Base-by-base conservation (phyloP, 345 rosid genomes). In the Gynandropsis gynandra region DNA sequence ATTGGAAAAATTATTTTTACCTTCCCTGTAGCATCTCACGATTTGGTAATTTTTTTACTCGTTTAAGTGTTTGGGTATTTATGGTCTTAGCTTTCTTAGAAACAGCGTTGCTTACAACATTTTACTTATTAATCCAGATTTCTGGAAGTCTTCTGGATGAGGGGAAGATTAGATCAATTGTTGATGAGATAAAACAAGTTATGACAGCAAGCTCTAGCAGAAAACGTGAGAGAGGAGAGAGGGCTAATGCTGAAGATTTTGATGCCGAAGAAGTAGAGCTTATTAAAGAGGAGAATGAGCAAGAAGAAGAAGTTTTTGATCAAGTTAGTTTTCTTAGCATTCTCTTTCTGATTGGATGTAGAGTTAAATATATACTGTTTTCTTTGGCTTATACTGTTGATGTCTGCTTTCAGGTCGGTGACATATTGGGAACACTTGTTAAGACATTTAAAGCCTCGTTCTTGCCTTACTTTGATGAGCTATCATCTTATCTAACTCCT, bases 301-400 rank as follows among this genome's bases (percentile, higher is more conserved):
- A 85, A 60, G 99, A 93, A 76, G 99, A 93, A 69, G 99, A 93
- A 70, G 94, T 93, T 64, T 88, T 93, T 72, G 99, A 93, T 64
- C 99, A 93, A 75, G 99, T 93, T 46, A 69, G 89, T 73, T 41
- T 68, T 70, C 35, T 29, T 16, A 29, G 58, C 36, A 32, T 35
- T 5, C 27, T 40, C 55, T 53, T 59, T 19, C 32, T 8, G 16
- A 32, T 20, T 43, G 27, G 1, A 31, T 14, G 24, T 44, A 10
- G 47, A 11, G 7, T 49, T 32, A 49, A 40, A n/a, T 54, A 40
- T 17, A 43, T 36, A 50, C 44, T 18, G 54, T 55, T 15, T 36
- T 55, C 53, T 35, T 43, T 18, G 48, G 39, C 52, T 20, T 29
- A 14, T 19, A 35, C 17, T 27, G 47, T n/a, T 59, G 20, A 39